These are phyloP conservation scores for Antrodiella citrinella DNA, from an alignment of 768 basidiomycete genomes.

Conservation along the genomic window DNA sequence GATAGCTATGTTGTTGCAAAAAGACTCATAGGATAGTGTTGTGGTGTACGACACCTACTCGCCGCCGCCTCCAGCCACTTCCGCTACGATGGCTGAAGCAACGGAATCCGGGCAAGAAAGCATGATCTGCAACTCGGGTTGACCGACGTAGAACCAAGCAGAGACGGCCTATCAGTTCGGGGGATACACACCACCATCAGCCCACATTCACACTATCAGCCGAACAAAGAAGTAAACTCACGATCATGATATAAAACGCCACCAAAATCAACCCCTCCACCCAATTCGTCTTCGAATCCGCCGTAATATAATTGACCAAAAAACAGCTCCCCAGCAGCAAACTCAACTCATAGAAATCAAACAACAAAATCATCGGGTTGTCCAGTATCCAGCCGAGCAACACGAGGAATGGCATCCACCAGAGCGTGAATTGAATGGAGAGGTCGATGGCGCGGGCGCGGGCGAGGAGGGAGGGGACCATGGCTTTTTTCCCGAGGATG, in stretches of 20 bases:
- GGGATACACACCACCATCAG: background rate
- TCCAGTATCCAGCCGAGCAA: conserved; percentile 60
- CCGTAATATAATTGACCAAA: conserved; percentile 74
- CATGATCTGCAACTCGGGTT: conserved; percentile 38
- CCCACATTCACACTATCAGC: background rate
- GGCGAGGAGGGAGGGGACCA: conserved; percentile 48
- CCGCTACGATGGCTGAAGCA: conserved; percentile 24
- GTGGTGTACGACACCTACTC: too few relatives aligned
- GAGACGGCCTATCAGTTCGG: conserved; percentile 38
- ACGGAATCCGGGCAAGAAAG: conserved; percentile 32
- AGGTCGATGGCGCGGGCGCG: conserved; percentile 67
- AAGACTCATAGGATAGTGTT: too few relatives aligned
- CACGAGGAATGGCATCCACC: conserved; percentile 73
- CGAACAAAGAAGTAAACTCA: background rate
- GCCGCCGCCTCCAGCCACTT: conserved; percentile 5
- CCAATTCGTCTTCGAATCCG: conserved; percentile 76
- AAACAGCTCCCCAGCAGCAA: conserved; percentile 60
- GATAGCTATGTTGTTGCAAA: too few relatives aligned
- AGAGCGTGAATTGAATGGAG: conserved; percentile 68
- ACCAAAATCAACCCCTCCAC: conserved; percentile 35
- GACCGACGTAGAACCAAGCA: conserved; percentile 61
- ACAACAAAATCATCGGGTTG: conserved; percentile 56
- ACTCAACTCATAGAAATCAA: conserved; percentile 66
- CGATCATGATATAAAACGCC: background rate
- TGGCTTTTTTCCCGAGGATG: conserved; percentile 30